Base-by-base conservation (phyloP, 768 basidiomycete species). In the Agaricus subrufescens region DNA sequence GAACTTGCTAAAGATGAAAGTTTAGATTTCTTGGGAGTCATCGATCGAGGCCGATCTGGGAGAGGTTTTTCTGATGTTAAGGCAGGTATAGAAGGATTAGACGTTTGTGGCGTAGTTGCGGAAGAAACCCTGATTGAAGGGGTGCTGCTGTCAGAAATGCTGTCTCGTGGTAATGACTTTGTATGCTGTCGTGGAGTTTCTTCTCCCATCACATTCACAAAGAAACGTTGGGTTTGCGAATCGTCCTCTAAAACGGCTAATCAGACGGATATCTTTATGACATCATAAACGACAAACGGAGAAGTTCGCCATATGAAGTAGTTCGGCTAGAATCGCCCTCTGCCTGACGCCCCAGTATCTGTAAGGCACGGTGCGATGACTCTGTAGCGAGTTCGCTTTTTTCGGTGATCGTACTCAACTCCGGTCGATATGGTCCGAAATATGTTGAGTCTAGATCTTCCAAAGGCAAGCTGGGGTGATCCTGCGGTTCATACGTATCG, bases 1-100 rank as follows among this genome's bases (percentile, higher is more conserved):
- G 86, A 86, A 61, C 79, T 85, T 10, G 89, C 87, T 19, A 91
- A 71, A 57, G 77, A 76, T 1, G 86, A 84, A 39, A 91, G 70
- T 62, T 88, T 91, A 7, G 89, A 90, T 58, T 80, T 81, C 62
- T 76, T 80, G 31, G 48, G 25, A 7, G n/a, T 6, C 12, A 71
- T 66, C 30, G 71, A 66, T 26, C 63, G 66, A 19, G 57, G 56
- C 46, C 65, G 63, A 31, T 59, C 46, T 39, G 57, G 66, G 30
- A 60, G 62, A 29, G 60, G 55, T 23, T 56, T 56, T 12, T 56
- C 49, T 29, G 40, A 43, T 30, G 56, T 52, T 66, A 56, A 30
- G 11, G 53, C 52, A 8, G 46, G 23, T 34, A 57, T 52, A 6
- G 49, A 29, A 27, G 56, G 43, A 38, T 51, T 46, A 12, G 42